These are phyloP conservation scores for Salvia splendens DNA, from an alignment of 257 asterid genomes.

Conservation along the genomic window DNA sequence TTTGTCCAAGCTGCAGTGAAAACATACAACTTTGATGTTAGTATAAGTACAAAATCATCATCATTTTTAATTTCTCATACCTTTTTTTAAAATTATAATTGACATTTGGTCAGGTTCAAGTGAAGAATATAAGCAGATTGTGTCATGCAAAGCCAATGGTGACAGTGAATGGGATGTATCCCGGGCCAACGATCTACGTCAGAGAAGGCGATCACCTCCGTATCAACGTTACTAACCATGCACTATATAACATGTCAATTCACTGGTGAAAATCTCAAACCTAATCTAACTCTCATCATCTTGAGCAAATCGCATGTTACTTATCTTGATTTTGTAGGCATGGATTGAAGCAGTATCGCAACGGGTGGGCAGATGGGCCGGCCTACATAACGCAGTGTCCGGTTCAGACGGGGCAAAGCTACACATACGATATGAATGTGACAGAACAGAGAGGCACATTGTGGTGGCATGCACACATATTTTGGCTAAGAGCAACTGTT, in stretches of 20 bases:
- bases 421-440: slow-evolving; percentile 49
- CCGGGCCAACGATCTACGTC: slow-evolving; percentile 41
- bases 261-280: slow-evolving; percentile 47
- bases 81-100: not conserved
- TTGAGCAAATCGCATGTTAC: not conserved
- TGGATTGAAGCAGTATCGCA: slow-evolving; percentile 64
- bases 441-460: slow-evolving; percentile 53
- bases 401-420: slow-evolving; percentile 55
- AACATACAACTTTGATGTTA: slow-evolving; percentile 61
- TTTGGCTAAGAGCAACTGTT: slow-evolving; percentile 73
- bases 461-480: slow-evolving; percentile 60
- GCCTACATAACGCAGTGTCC: slow-evolving; percentile 80
- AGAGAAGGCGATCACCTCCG: slow-evolving; percentile 60
- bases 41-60: not conserved
- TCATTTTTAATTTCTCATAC: too few relatives aligned
- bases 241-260: slow-evolving; percentile 69
- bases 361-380: slow-evolving; percentile 53
- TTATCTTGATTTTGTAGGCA: slow-evolving; percentile 45
- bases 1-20: slow-evolving; percentile 48
- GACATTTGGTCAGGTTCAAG: slow-evolving; percentile 47
- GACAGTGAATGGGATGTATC: slow-evolving; percentile 60
- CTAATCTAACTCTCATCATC: not conserved
- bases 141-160: slow-evolving; percentile 68
- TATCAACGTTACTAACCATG: slow-evolving; percentile 62
- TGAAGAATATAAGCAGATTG: slow-evolving; percentile 64